These are phyloP conservation scores for Amanita molliuscula DNA, from an alignment of 768 basidiomycete species.

Conservation along the genomic window DNA sequence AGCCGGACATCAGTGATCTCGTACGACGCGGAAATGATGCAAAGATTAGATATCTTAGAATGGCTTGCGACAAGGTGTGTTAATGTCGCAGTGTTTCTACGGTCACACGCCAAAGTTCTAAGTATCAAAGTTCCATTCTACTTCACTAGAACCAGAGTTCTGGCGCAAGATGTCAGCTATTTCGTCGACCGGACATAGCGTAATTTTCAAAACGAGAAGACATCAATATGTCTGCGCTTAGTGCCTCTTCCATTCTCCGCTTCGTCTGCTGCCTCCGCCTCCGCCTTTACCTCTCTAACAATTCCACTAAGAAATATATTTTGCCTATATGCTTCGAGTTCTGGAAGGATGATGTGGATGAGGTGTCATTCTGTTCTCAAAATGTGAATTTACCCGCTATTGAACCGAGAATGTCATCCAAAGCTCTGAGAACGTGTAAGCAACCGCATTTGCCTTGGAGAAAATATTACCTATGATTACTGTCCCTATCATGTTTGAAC, in stretches of 20 bases:
- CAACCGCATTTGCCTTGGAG: background rate
- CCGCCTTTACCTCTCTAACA: background rate
- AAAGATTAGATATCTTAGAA: too few species aligned
- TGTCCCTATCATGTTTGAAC: conserved; percentile 23
- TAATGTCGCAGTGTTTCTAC: too few species aligned
- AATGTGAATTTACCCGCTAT: conserved; percentile 44
- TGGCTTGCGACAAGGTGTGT: too few species aligned
- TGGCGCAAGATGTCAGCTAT: too few species aligned
- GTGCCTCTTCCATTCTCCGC: background rate
- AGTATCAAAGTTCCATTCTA: too few species aligned
- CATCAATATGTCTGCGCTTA: background rate
- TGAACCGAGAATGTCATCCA: conserved; percentile 73
- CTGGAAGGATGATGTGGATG: background rate
- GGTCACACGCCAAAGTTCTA: too few species aligned
- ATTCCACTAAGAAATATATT: background rate
- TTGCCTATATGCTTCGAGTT: background rate
- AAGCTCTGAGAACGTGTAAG: conserved; percentile 38
- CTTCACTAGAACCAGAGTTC: background rate
- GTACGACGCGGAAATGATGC: too few species aligned
- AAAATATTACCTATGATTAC: conserved; percentile 45
- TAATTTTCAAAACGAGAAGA: background rate
- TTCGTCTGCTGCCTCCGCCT: background rate
- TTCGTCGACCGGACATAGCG: too few species aligned
- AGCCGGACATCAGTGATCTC: too few species aligned
- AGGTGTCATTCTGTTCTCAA: background rate